Evolutionary conservation across 2,329 filamentous ascomycete species (phyloP).

Genomic region (Zymoseptoria pseudotritici): DNA sequence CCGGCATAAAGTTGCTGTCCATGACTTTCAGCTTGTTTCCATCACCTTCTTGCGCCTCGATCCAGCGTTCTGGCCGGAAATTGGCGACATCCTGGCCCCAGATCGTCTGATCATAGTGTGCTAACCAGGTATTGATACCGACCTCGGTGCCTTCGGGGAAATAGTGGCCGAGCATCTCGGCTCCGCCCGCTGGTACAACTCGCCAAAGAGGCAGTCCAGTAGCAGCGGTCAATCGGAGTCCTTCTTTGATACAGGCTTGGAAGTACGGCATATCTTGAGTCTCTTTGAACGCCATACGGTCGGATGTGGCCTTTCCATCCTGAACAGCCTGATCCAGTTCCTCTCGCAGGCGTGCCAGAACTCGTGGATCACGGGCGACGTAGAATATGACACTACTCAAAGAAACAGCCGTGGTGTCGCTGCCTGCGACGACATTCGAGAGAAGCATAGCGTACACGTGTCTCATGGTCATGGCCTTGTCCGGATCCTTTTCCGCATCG

Average conservation of each 20-base stretch:
- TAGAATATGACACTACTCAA: conserved; percentile 30
- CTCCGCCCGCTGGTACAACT: conserved; percentile 13
- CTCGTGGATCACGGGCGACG: conserved; percentile 22
- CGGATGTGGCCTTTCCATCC: conserved; percentile 9
- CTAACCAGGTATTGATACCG: conserved; percentile 18
- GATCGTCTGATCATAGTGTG: conserved; percentile 16
- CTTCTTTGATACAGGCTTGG: conserved; percentile 29
- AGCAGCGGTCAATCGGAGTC: conserved; percentile 18
- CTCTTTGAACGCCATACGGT: conserved; percentile 27
- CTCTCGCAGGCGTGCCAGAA: conserved; percentile 19
- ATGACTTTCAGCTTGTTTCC: conserved; percentile 29
- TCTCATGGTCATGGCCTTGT: conserved; percentile 14
- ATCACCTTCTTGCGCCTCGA: conserved; percentile 14
- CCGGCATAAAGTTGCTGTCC: conserved; percentile 16
- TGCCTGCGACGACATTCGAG: conserved; percentile 21
- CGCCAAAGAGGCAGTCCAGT: conserved; percentile 14
- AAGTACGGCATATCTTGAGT: conserved; percentile 34
- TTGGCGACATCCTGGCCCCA: conserved; percentile 14
- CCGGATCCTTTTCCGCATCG: conserved; percentile 13
- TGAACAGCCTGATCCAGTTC: conserved; percentile 10
- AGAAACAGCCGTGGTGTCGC: conserved; percentile 31
- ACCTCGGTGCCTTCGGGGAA: conserved; percentile 41
- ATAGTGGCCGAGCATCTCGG: conserved; percentile 24
- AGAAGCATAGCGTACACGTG: conserved; percentile 16
- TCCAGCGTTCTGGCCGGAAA: conserved; percentile 20